These are phyloP conservation scores for Blastomyces gilchristii DNA, from an alignment of 2,329 filamentous ascomycete genomes.

Conservation along the genomic window DNA sequence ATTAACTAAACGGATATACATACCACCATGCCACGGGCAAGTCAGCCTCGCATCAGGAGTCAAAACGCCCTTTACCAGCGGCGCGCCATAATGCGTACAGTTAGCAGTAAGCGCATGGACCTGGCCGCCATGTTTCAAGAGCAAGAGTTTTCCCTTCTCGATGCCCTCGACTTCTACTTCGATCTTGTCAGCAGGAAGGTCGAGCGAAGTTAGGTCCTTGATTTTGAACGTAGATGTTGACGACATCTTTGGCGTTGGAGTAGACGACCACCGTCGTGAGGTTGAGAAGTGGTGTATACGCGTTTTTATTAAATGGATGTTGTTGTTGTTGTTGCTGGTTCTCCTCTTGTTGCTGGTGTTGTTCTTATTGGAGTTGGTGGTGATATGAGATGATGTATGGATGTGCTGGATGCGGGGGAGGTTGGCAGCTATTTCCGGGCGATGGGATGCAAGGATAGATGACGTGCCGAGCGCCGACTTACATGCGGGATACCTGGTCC, in stretches of 20 bases:
- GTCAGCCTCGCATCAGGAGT: conserved; percentile 73
- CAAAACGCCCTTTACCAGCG: conserved; percentile 74
- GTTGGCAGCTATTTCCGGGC: not conserved
- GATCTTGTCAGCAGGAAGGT: conserved; percentile 49
- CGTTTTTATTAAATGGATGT: not conserved
- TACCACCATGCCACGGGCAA: conserved; percentile 94
- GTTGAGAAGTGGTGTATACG: not conserved
- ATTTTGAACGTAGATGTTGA: conserved; percentile 41
- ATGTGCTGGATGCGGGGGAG: not conserved
- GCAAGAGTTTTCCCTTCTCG: conserved; percentile 71
- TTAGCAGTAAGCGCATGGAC: conserved; percentile 71
- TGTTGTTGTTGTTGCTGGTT: not conserved
- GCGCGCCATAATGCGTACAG: conserved; percentile 87
- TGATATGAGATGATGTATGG: not conserved
- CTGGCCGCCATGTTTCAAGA: conserved; percentile 67
- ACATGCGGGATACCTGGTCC: not conserved
- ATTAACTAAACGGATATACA: conserved; percentile 18
- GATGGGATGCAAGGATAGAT: not conserved
- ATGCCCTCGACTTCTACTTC: conserved; percentile 88
- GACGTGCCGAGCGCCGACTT: not conserved
- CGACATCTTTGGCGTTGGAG: not conserved
- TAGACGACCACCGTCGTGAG: not conserved
- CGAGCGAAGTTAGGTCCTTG: conserved; percentile 62
- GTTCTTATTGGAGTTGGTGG: not conserved
- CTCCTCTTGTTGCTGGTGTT: not conserved